Evolutionary conservation across 2,329 filamentous ascomycete genomes (phyloP).

Genomic region (Beauveria pseudobassiana): DNA sequence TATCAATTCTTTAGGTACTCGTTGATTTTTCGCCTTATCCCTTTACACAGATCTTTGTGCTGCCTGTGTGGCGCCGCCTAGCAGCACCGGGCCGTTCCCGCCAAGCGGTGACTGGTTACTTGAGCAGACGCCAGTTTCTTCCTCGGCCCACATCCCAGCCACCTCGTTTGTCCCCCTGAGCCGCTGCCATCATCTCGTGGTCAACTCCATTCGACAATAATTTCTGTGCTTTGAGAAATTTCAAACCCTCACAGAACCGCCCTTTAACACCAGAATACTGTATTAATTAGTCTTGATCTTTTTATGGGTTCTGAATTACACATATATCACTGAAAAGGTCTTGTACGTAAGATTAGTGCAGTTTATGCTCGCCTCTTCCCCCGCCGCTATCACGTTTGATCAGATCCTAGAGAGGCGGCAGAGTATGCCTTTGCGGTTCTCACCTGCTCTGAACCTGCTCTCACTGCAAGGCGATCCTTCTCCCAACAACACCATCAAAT

Average conservation of each 20-base stretch:
- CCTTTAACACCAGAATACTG: no score
- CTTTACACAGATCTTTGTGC: background rate
- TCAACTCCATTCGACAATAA: slow-evolving; percentile 25
- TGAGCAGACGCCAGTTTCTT: background rate
- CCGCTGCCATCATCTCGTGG: slow-evolving; percentile 14
- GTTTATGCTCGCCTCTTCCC: no score
- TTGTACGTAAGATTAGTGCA: no score
- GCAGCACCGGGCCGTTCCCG: background rate
- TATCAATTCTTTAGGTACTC: no score
- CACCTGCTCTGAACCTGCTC: no score
- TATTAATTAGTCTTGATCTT: no score
- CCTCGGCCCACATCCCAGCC: slow-evolving; percentile 18
- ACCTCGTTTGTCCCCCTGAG: slow-evolving; percentile 18
- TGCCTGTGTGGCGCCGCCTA: background rate
- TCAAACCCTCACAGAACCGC: background rate
- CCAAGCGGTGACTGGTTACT: background rate
- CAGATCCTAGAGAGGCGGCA: background rate
- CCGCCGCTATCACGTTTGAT: background rate
- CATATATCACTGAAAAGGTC: no score
- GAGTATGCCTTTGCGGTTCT: background rate
- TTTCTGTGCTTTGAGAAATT: slow-evolving; percentile 15
- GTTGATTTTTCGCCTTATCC: no score
- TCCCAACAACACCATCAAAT: background rate
- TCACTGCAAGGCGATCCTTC: background rate
- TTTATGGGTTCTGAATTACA: no score